Evolutionary conservation across 768 basidiomycete genomes (phyloP).

Genomic region (Trametes elegans): DNA sequence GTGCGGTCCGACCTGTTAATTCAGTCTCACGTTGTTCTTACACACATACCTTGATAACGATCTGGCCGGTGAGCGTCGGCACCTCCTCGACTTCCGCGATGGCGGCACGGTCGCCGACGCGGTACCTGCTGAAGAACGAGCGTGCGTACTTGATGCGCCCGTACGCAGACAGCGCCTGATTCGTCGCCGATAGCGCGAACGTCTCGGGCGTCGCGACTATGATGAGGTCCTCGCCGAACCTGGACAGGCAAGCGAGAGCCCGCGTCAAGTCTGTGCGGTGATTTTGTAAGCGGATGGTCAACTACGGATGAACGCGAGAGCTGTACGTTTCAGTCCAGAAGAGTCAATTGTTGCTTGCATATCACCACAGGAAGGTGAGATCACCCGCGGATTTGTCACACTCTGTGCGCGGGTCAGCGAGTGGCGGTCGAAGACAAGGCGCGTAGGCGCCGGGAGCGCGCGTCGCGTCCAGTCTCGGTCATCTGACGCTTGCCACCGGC

Average conservation of each 20-base stretch:
- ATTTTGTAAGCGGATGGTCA: neutral
- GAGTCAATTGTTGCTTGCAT: conserved; percentile 41
- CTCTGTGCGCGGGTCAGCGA: too few relatives aligned
- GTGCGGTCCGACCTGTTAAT: conserved; percentile 1
- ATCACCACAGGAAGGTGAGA: neutral
- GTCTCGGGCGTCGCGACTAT: conserved; percentile 61
- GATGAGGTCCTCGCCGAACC: conserved; percentile 79
- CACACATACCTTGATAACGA: conserved; percentile 59
- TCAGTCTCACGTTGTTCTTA: neutral
- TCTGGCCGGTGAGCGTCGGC: conserved; percentile 56
- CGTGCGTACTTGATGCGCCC: conserved; percentile 71
- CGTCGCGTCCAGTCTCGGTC: too few relatives aligned
- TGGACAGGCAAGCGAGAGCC: conserved; percentile 72
- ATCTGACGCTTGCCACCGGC: too few relatives aligned
- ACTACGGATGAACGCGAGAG: neutral
- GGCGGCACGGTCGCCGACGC: conserved; percentile 32
- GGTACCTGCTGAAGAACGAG: conserved; percentile 71
- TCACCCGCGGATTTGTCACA: too few relatives aligned
- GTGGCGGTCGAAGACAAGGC: too few relatives aligned
- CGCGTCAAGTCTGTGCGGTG: conserved; percentile 62
- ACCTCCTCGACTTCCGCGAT: conserved; percentile 34
- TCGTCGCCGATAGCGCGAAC: conserved; percentile 69
- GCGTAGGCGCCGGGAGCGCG: too few relatives aligned
- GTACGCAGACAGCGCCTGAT: conserved; percentile 80
- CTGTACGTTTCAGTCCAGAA: conserved; percentile 46